Base-by-base conservation (phyloP, 1,284 basidiomycete genomes). In the Sporisorium graminicola region DNA sequence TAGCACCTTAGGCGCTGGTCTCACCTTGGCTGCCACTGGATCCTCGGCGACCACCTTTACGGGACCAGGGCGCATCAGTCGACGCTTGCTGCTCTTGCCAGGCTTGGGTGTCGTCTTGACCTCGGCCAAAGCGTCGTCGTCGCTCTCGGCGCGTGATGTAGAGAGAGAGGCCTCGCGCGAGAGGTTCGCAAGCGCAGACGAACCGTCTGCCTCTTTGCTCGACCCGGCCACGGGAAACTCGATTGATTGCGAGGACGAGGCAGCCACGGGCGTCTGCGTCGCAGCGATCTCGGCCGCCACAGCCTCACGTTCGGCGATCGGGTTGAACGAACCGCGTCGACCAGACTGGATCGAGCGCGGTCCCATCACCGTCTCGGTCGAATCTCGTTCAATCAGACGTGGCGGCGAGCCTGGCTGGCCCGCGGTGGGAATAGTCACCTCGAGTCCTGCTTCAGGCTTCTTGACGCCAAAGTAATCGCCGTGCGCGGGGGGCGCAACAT, bases 311-410 rank as follows among this genome's bases (percentile, higher is more conserved):
- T 70, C 73, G 8, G 63, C 44, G 24, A 75, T 61, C 12, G 73
- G 67, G 60, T 75, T 75, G 60, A 75, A 75, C 10, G 73, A 75
- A 35, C 73, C 73, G 9, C 73, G 67, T 18, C 67, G 67, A 22
- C 73, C 73, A 13, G 67, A 70, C 33, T 75, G 73, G 27, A 75
- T 64, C 49, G 73, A 75, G 43, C 64, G 67, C 13, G 67, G 67
- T 5, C 73, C 74, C 53, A 62, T 73, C 16, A 77, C 71, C 10
- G 75, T 77, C 58, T 77, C 75, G 40, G 70, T 74, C 27, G 75
- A 77, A 35, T 77, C 71, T 16, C 75, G 70, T 49, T 77, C 74
- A 20, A 77, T 58, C 46, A 77, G 55, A 13, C 54, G 69, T 8
- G 74, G 74, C 31, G 68, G 68, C 1, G 64, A 65, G 2, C 64